Conservation (phyloP, 768 basidiomycete species). For the Mycena pura region DNA sequence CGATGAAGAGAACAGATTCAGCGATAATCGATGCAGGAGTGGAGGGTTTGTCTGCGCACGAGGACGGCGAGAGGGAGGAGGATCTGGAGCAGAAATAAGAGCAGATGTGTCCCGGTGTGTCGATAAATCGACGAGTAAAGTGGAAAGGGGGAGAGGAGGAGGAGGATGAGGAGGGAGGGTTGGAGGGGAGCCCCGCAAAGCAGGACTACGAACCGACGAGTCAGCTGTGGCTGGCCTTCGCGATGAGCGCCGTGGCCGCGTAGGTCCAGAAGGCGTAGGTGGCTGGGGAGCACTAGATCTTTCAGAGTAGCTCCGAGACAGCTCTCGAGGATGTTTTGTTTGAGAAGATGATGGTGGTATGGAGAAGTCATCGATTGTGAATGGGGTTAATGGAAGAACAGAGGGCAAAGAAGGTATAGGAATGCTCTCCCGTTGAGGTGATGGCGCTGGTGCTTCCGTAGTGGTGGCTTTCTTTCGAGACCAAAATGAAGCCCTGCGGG, state of each 20-base stretch:
- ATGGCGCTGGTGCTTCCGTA: slow-evolving; percentile 35
- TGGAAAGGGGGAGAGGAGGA: slow-evolving; percentile 19
- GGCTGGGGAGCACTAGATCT: slow-evolving; percentile 29
- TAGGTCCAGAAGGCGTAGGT: slow-evolving; percentile 20
- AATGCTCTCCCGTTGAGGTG: slow-evolving; percentile 32
- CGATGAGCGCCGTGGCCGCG: slow-evolving; percentile 25
- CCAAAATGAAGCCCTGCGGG: slow-evolving; percentile 75
- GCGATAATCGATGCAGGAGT: slow-evolving; percentile 70
- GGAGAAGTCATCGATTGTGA: slow-evolving; percentile 36
- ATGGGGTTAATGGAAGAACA: slow-evolving; percentile 47
- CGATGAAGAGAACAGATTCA: slow-evolving; percentile 62
- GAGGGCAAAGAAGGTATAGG: slow-evolving; percentile 40
- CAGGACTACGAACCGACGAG: slow-evolving; percentile 37
- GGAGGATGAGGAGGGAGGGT: slow-evolving; percentile 27
- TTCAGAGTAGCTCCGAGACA: slow-evolving; percentile 56
- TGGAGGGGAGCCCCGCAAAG: slow-evolving; percentile 34
- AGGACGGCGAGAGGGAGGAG: slow-evolving; percentile 35
- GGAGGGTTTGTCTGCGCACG: slow-evolving; percentile 72
- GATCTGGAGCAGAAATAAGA: slow-evolving; percentile 3
- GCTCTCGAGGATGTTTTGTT: slow-evolving; percentile 36
- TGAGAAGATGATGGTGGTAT: slow-evolving; percentile 27
- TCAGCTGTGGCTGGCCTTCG: slow-evolving; percentile 54
- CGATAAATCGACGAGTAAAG: slow-evolving; percentile 22
- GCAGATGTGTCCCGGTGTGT: neutral
- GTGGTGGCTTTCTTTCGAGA: slow-evolving; percentile 52